Conservation (phyloP, 306 rosid species). For the Boehmeria nivea region DNA sequence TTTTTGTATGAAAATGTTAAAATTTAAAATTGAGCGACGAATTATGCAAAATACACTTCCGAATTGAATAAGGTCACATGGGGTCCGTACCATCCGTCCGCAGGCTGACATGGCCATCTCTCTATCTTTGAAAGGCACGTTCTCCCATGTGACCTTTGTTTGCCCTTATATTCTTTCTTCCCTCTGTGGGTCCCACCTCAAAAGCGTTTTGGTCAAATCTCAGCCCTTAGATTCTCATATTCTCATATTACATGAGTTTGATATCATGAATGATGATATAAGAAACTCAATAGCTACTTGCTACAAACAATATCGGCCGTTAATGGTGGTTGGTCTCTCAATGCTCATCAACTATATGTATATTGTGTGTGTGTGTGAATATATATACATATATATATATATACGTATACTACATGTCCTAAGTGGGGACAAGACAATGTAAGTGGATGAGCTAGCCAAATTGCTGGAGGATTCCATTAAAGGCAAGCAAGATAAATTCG, state of each 20-base stretch:
- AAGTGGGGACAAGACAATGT: background rate
- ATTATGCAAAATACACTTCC: too few relatives aligned
- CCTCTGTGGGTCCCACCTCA: slow-evolving; percentile 21
- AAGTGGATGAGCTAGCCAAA: background rate
- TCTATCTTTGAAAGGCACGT: slow-evolving; percentile 34
- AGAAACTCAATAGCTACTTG: background rate
- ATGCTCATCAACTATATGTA: background rate
- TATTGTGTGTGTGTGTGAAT: background rate
- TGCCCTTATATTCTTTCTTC: slow-evolving; percentile 20
- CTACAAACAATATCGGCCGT: background rate
- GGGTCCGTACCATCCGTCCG: slow-evolving; percentile 51
- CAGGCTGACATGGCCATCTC: slow-evolving; percentile 35
- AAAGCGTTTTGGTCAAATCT: background rate
- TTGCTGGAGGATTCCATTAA: slow-evolving; percentile 3
- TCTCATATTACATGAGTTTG: background rate
- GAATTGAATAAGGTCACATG: slow-evolving; percentile 39
- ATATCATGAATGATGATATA: background rate
- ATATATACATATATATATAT: background rate
- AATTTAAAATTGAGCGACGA: too few relatives aligned
- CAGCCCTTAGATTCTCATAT: background rate
- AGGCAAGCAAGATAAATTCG: background rate
- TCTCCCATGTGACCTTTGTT: slow-evolving; percentile 61
- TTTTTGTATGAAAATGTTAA: too few relatives aligned
- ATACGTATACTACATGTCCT: background rate
- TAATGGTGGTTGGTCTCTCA: slow-evolving; percentile 6